phyloP scores from a whole-genome alignment of 139 green algal species.

The Chlamydomonas sphaeroides region DNA sequence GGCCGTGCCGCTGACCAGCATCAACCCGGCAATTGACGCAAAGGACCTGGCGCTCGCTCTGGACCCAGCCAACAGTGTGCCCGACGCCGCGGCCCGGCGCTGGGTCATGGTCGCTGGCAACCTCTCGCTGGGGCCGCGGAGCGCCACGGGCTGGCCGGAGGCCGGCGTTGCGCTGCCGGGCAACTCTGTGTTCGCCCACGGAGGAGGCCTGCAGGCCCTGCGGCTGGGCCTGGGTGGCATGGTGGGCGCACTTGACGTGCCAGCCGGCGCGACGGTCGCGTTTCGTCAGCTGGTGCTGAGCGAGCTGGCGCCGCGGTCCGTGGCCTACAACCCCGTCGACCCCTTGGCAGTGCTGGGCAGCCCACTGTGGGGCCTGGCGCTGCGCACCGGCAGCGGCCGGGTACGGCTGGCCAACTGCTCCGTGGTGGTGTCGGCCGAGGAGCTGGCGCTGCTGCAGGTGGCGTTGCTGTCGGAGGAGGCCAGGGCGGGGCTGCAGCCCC shows the following conservation, averaged over 20 bases:
- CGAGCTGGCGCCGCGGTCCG: neutral
- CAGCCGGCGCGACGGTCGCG: neutral
- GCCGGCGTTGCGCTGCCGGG: neutral
- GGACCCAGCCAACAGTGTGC: neutral
- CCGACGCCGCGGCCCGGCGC: neutral
- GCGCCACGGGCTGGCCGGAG: no score
- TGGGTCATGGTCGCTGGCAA: neutral
- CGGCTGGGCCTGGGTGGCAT: neutral
- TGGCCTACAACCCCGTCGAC: neutral
- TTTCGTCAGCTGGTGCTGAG: neutral
- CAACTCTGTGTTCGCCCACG: neutral
- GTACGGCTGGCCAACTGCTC: neutral
- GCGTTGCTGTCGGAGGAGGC: neutral
- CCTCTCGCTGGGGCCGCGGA: neutral
- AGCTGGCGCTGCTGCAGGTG: constrained; percentile 9
- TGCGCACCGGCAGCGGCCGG: neutral
- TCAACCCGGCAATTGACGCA: neutral
- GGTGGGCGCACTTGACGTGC: neutral
- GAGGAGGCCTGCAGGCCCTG: neutral
- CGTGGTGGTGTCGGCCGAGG: neutral
- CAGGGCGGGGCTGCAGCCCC: neutral
- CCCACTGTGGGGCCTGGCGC: constrained; percentile 30
- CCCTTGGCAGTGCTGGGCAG: neutral
- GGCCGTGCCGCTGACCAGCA: constrained; percentile 1
- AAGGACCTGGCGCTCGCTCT: constrained; percentile 13